Conservation (phyloP, 306 rosid species). For the Canavalia gladiata region DNA sequence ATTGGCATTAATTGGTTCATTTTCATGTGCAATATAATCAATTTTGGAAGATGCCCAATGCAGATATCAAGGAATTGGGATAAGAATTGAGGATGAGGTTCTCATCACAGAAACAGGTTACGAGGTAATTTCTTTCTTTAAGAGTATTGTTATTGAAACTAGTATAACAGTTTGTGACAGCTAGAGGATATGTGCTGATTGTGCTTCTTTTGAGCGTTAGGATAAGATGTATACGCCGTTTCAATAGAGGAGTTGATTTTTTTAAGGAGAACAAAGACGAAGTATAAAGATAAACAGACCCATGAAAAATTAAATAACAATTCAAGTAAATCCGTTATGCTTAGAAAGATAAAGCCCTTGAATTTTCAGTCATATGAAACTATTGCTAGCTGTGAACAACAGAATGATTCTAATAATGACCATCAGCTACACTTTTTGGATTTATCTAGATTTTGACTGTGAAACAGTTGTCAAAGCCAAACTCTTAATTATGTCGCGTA, state of each 20-base stretch:
- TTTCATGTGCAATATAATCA: constrained; percentile 34
- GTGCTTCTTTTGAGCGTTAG: constrained; percentile 10
- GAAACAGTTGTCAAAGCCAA: background rate
- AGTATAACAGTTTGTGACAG: constrained; percentile 15
- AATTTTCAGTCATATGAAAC: background rate
- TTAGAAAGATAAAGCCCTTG: background rate
- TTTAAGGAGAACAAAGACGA: background rate
- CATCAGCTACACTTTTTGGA: constrained; percentile 6
- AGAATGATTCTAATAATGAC: constrained; percentile 16
- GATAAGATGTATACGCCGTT: constrained; percentile 23
- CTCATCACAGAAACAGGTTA: constrained; percentile 83
- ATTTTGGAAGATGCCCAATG: constrained; percentile 45
- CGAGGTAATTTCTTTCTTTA: constrained; percentile 58
- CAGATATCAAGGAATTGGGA: constrained; percentile 86
- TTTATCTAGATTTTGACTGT: constrained; percentile 35
- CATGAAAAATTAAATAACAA: background rate
- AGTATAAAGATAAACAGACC: background rate
- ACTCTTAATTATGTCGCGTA: background rate
- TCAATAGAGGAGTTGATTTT: background rate
- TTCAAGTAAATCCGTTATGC: background rate
- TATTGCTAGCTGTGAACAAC: constrained; percentile 26
- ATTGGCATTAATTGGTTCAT: constrained; percentile 48
- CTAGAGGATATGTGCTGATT: constrained; percentile 25
- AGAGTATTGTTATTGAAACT: constrained; percentile 2
- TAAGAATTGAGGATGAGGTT: constrained; percentile 94